Evolutionary conservation across 2,329 filamentous ascomycete genomes (phyloP).

Genomic region (Cadophora gregata): DNA sequence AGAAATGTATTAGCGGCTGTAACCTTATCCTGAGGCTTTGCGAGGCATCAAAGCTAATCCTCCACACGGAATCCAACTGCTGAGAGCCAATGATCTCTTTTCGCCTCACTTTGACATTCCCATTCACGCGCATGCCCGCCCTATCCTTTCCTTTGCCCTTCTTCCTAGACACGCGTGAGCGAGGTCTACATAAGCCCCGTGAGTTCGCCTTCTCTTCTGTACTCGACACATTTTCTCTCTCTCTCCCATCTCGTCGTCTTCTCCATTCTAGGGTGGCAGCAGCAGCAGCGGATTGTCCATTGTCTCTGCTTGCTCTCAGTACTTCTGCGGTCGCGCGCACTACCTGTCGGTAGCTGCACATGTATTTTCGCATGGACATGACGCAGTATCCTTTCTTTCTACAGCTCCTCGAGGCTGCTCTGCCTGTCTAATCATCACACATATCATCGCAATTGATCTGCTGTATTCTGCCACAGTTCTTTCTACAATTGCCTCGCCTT

Average conservation of each 20-base stretch:
- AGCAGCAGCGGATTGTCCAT: conserved; percentile 21
- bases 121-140: conserved; percentile 14
- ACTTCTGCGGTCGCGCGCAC: conserved; percentile 34
- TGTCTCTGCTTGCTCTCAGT: conserved; percentile 32
- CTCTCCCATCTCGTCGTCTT: conserved; percentile 18
- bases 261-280: conserved; percentile 24
- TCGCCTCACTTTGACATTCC: conserved; percentile 18
- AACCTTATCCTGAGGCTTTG: not conserved
- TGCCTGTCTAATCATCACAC: conserved; percentile 29
- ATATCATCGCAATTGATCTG: conserved; percentile 34
- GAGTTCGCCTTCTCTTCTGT: conserved; percentile 24
- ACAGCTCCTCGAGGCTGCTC: conserved; percentile 31
- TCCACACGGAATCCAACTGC: not conserved
- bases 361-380: conserved; percentile 29
- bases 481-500: conserved; percentile 37
- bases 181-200: conserved; percentile 32
- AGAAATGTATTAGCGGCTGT: not conserved
- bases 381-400: conserved; percentile 30
- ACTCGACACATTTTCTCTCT: too few species aligned
- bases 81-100: conserved; percentile 9
- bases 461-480: conserved; percentile 38
- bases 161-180: conserved; percentile 20
- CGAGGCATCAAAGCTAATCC: not conserved
- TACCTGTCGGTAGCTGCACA: conserved; percentile 31
- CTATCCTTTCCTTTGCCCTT: conserved; percentile 14